These are phyloP conservation scores for Trebouxia sp. DNA, from an alignment of 139 green algal species.

Conservation along the genomic window DNA sequence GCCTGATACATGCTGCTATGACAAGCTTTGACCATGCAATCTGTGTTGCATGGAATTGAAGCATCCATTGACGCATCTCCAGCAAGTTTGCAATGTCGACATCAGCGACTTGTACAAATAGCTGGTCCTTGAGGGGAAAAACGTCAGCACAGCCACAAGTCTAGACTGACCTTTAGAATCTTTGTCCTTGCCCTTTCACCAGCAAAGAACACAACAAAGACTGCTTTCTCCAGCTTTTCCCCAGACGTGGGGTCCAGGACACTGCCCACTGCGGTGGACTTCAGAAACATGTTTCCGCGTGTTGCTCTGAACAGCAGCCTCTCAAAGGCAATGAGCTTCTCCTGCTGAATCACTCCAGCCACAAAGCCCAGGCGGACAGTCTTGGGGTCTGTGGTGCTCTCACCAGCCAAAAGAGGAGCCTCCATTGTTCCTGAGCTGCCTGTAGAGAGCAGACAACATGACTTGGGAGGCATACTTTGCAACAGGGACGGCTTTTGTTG, in stretches of 20 bases:
- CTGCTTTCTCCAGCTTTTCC: constrained; percentile 88
- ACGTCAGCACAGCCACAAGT: neutral
- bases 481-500: too few relatives aligned
- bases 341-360: constrained; percentile 81
- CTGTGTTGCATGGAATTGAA: neutral
- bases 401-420: constrained; percentile 54
- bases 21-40: neutral
- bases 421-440: constrained; percentile 45
- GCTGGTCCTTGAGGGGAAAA: too few relatives aligned
- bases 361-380: constrained; percentile 89
- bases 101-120: too few relatives aligned
- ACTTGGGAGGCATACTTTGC: too few relatives aligned
- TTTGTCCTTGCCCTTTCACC: constrained; percentile 91
- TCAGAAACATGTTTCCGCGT: constrained; percentile 98
- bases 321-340: constrained; percentile 90
- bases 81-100: too few relatives aligned
- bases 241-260: constrained; percentile 80
- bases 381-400: constrained; percentile 55
- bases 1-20: too few relatives aligned
- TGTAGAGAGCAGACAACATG: too few relatives aligned
- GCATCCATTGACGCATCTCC: too few relatives aligned
- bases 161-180: constrained; percentile 81
- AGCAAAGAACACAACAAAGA: constrained; percentile 98
- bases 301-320: constrained; percentile 97
- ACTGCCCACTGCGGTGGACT: constrained; percentile 53